Evolutionary conservation across 2,329 filamentous ascomycete genomes (phyloP).

Genomic region (Emergomyces pasteurianus): DNA sequence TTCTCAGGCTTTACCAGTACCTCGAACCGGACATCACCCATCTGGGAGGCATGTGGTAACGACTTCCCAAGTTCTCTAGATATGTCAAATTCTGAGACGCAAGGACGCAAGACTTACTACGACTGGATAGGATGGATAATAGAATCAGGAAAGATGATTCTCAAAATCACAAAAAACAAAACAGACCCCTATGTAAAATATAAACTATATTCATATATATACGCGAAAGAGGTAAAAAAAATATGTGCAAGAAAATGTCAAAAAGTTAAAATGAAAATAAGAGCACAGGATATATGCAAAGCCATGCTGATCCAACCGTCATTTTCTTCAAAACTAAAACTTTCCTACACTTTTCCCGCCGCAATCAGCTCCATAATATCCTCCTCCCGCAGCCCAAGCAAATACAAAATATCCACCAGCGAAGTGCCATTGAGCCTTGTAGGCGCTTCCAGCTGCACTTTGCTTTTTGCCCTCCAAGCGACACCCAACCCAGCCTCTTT

Average conservation of each 20-base stretch:
- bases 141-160: not conserved
- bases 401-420: constrained; percentile 46
- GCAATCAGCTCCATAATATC: constrained; percentile 36
- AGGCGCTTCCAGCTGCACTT: constrained; percentile 50
- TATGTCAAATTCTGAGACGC: not conserved
- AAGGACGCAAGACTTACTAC: not conserved
- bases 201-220: not conserved
- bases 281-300: not conserved
- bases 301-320: not conserved
- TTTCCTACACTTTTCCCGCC: not conserved
- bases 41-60: not conserved
- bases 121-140: not conserved
- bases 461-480: constrained; percentile 53
- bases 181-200: not conserved
- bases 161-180: not conserved
- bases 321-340: not conserved
- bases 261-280: not conserved
- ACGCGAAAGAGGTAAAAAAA: not conserved
- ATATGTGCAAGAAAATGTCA: not conserved
- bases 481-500: constrained; percentile 49
- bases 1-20: not conserved
- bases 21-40: not conserved
- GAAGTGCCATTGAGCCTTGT: constrained; percentile 46
- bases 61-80: not conserved
- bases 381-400: constrained; percentile 42